These are phyloP conservation scores for Mycena belliarum DNA, from an alignment of 768 basidiomycete species.

Conservation along the genomic window DNA sequence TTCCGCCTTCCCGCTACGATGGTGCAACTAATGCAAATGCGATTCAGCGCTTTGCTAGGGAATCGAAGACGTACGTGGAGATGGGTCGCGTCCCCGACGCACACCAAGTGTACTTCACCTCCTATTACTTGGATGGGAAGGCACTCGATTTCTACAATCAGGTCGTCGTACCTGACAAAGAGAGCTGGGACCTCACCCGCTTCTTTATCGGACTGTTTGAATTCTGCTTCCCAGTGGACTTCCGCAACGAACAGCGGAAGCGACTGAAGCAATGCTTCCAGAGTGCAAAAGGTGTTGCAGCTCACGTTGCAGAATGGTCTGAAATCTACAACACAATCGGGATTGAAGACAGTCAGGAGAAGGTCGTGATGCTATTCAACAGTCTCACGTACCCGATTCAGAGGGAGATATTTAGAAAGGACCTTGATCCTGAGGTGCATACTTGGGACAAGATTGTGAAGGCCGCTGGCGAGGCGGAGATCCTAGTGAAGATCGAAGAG, in stretches of 20 bases:
- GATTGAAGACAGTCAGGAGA: constrained; percentile 11
- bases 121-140: constrained; percentile 29
- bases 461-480: not conserved
- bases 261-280: not conserved
- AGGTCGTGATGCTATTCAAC: constrained; percentile 24
- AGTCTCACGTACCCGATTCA: constrained; percentile 13
- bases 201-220: constrained; percentile 37
- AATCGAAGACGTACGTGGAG: not conserved
- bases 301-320: constrained; percentile 26
- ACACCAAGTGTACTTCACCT: constrained; percentile 22
- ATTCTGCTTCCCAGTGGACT: constrained; percentile 36
- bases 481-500: not conserved
- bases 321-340: constrained; percentile 25
- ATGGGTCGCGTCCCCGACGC: constrained; percentile 13
- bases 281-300: constrained; percentile 8
- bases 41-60: not conserved
- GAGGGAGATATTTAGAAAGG: not conserved
- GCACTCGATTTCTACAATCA: constrained; percentile 31
- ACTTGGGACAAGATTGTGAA: not conserved
- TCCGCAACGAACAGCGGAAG: not conserved
- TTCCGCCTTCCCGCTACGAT: not conserved
- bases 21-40: not conserved
- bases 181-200: constrained; percentile 25
- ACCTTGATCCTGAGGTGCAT: not conserved
- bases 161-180: constrained; percentile 18